These are phyloP conservation scores for Sporothrix pallida DNA, from an alignment of 2,329 filamentous ascomycete genomes.

Conservation along the genomic window DNA sequence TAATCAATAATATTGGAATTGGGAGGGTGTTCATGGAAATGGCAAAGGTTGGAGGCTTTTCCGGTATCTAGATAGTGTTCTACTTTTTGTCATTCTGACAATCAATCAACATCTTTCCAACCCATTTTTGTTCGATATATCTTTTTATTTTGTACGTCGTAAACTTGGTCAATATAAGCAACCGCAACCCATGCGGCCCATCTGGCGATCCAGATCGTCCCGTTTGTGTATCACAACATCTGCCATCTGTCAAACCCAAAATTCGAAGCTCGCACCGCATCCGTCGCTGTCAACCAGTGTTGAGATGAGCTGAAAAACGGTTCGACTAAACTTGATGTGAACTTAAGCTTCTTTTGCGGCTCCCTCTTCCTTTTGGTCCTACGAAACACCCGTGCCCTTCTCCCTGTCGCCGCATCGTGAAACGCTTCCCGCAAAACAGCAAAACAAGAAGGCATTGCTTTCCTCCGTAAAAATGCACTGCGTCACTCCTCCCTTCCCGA, in stretches of 20 bases:
- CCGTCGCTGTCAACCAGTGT: neutral
- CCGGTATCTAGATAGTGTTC: constrained; percentile 7
- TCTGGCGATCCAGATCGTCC: constrained; percentile 22
- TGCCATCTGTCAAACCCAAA: constrained; percentile 3
- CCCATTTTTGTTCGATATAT: neutral
- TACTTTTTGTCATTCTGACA: neutral
- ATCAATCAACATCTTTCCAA: neutral
- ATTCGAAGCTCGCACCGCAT: neutral
- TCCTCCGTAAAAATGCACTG: neutral
- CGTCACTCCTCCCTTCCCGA: neutral
- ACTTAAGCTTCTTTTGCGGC: constrained; percentile 15
- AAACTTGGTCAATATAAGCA: neutral
- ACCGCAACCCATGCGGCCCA: constrained; percentile 3
- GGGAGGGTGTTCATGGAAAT: neutral
- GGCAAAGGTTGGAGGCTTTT: neutral
- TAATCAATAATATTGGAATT: neutral
- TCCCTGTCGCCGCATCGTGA: constrained; percentile 9
- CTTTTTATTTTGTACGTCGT: neutral
- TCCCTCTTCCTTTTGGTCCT: neutral
- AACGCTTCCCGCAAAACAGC: neutral
- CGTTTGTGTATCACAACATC: constrained; percentile 23
- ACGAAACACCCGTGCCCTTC: neutral
- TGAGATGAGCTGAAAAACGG: neutral
- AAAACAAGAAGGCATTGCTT: no score
- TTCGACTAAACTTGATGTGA: neutral